These are phyloP conservation scores for Spathaspora arborariae DNA, from an alignment of 805 yeast genomes.

Conservation along the genomic window DNA sequence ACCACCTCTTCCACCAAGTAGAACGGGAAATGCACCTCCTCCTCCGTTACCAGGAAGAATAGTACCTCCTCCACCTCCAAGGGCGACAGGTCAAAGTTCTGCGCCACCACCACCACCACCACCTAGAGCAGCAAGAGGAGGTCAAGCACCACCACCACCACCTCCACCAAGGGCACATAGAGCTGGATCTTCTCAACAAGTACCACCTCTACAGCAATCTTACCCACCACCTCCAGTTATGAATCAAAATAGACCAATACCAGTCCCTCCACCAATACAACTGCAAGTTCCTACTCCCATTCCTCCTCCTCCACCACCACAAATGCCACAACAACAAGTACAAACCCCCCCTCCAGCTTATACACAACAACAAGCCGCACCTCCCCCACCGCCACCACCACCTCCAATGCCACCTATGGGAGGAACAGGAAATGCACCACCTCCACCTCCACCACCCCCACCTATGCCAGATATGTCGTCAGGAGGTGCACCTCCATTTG, in stretches of 20 bases:
- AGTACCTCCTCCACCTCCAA: conserved; percentile 32
- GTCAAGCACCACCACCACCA: conserved; percentile 25
- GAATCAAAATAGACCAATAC: conserved; percentile 11
- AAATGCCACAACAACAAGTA: conserved; percentile 13
- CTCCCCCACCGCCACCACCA: conserved; percentile 26
- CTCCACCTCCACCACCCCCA: conserved; percentile 23
- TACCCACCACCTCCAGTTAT: conserved; percentile 7
- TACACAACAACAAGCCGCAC: conserved; percentile 6
- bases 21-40: conserved; percentile 13
- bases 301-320: conserved; percentile 16
- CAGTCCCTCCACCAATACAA: conserved; percentile 18
- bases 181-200: conserved; percentile 15
- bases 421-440: conserved; percentile 25
- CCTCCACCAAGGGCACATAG: conserved; percentile 20
- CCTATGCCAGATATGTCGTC: conserved; percentile 8
- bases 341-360: conserved; percentile 19
- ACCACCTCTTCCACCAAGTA: conserved; percentile 18
- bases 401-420: conserved; percentile 44
- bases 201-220: conserved; percentile 12
- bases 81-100: conserved; percentile 15
- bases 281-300: conserved; percentile 10
- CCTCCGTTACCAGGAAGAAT: conserved; percentile 16
- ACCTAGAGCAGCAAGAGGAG: conserved; percentile 15
- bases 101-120: conserved; percentile 22
- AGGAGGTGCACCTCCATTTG: conserved; percentile 8